Conservation (phyloP, 1,284 basidiomycete species). For the Trametes sp. region DNA sequence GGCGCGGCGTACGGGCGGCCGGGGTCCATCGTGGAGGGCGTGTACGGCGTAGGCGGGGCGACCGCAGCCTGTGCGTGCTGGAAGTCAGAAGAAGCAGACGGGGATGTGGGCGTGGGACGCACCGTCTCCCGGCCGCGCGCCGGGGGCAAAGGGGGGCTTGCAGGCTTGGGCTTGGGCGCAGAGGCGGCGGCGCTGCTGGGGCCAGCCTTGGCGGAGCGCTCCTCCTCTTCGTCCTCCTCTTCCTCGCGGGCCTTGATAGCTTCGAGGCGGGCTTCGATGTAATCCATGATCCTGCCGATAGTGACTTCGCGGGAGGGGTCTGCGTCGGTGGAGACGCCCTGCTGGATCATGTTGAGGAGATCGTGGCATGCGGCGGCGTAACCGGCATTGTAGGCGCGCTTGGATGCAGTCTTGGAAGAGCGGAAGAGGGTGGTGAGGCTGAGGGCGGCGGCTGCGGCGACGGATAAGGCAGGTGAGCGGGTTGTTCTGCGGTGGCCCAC, state of each 20-base stretch:
- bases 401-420: constrained; percentile 75
- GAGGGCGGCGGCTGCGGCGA: constrained; percentile 68
- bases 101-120: constrained; percentile 9
- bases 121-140: constrained; percentile 18
- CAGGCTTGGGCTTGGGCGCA: constrained; percentile 24
- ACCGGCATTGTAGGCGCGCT: constrained; percentile 78
- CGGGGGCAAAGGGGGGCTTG: constrained; percentile 18
- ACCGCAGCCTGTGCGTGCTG: constrained; percentile 2
- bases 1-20: constrained; percentile 32
- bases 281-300: constrained; percentile 80
- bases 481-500: not conserved
- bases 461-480: constrained; percentile 10
- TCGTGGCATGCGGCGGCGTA: constrained; percentile 81
- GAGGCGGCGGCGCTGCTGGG: constrained; percentile 31
- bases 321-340: constrained; percentile 62
- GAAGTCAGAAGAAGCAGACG: constrained; percentile 21
- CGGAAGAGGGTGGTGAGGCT: constrained; percentile 85
- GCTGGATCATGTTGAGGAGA: constrained; percentile 79
- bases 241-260: constrained; percentile 74
- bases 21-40: constrained; percentile 36
- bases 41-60: constrained; percentile 33
- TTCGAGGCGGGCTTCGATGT: constrained; percentile 68
- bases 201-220: constrained; percentile 40
- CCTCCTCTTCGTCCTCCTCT: constrained; percentile 82
- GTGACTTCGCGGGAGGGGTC: constrained; percentile 54